Evolutionary conservation across 1,284 basidiomycete genomes (phyloP).

Genomic region (Leccinum pallidistipes): DNA sequence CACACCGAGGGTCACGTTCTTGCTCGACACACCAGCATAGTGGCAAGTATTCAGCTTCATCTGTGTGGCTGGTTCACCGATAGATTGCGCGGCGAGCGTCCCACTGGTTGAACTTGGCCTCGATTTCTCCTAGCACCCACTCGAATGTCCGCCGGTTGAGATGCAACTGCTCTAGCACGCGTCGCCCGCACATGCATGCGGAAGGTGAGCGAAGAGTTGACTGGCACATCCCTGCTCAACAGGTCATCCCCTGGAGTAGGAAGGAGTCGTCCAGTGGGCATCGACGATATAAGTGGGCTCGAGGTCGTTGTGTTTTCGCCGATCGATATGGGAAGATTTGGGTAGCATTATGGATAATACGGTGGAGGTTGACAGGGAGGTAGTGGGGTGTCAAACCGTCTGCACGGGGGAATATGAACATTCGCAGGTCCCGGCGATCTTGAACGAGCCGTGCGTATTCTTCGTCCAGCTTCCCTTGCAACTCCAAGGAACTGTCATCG

Average conservation of each 20-base stretch:
- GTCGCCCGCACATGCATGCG: slow-evolving; percentile 90
- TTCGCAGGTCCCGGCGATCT: slow-evolving; percentile 78
- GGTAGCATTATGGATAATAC: slow-evolving; percentile 93
- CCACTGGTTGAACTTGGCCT: slow-evolving; percentile 96
- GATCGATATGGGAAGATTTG: slow-evolving; percentile 97
- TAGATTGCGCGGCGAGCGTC: slow-evolving; percentile 96
- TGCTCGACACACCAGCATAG: slow-evolving; percentile 97
- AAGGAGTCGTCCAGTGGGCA: slow-evolving; percentile 64
- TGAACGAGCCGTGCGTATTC: slow-evolving; percentile 79
- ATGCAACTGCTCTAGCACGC: slow-evolving; percentile 84
- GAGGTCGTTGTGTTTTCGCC: slow-evolving; percentile 90
- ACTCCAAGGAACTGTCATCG: slow-evolving; percentile 83
- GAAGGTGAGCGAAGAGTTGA: slow-evolving; percentile 92
- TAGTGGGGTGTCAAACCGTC: slow-evolving; percentile 75
- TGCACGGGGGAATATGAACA: slow-evolving; percentile 85
- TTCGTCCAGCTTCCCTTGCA: slow-evolving; percentile 88
- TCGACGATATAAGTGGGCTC: slow-evolving; percentile 88
- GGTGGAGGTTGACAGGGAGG: slow-evolving; percentile 91
- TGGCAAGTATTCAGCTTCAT: slow-evolving; percentile 99
- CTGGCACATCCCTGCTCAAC: slow-evolving; percentile 78
- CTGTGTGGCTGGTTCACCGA: slow-evolving; percentile 98
- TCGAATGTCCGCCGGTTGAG: slow-evolving; percentile 92
- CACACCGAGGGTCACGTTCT: slow-evolving; percentile 97
- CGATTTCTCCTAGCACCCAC: slow-evolving; percentile 96
- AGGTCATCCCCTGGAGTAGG: slow-evolving; percentile 87